A percentile compares a stretch with the other conserved stretches of the same genome.
These are phyloP conservation scores for Phytophthora meadii DNA, from an alignment of 352 stramenopile genomes.

Conservation along the genomic window DNA sequence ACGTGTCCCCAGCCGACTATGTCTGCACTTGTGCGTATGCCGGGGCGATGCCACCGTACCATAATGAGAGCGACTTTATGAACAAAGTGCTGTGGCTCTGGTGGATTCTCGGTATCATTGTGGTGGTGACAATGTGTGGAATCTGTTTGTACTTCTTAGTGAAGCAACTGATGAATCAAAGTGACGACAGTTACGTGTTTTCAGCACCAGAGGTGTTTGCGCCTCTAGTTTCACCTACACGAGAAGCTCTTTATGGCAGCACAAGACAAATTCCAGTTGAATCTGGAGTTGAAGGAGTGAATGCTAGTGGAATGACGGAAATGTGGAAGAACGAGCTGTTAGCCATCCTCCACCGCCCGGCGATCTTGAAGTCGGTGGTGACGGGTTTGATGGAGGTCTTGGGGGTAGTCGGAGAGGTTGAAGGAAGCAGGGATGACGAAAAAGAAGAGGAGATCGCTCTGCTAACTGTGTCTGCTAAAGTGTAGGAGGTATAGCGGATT, in stretches of 20 bases:
- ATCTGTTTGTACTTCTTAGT: conserved; percentile 15
- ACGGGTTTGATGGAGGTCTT: too few relatives aligned
- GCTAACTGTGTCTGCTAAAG: too few relatives aligned
- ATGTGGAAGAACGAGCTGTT: background rate
- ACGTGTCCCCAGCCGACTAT: conserved; percentile 28
- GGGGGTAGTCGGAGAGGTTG: too few relatives aligned
- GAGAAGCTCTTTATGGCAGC: conserved; percentile 15
- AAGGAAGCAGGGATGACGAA: too few relatives aligned
- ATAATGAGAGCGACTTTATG: conserved; percentile 22
- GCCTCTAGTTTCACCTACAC: conserved; percentile 14
- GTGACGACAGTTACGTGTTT: background rate
- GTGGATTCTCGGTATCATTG: conserved; percentile 14
- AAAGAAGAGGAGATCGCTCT: too few relatives aligned
- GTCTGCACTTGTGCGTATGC: conserved; percentile 31
- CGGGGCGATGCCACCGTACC: conserved; percentile 20
- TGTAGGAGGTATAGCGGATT: too few relatives aligned
- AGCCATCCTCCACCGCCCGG: background rate
- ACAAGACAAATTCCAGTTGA: conserved; percentile 1
- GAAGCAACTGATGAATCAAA: conserved; percentile 6
- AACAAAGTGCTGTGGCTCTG: conserved; percentile 25
- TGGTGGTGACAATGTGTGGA: conserved; percentile 1
- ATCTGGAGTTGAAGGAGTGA: background rate
- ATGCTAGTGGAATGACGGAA: background rate
- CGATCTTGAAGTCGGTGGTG: conserved; percentile 8
- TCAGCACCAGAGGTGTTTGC: background rate